Evolutionary conservation across 2,329 filamentous ascomycete species (phyloP), one percentile per base, ranked within the genome.

Genomic region (Fusarium agapanthi): DNA sequence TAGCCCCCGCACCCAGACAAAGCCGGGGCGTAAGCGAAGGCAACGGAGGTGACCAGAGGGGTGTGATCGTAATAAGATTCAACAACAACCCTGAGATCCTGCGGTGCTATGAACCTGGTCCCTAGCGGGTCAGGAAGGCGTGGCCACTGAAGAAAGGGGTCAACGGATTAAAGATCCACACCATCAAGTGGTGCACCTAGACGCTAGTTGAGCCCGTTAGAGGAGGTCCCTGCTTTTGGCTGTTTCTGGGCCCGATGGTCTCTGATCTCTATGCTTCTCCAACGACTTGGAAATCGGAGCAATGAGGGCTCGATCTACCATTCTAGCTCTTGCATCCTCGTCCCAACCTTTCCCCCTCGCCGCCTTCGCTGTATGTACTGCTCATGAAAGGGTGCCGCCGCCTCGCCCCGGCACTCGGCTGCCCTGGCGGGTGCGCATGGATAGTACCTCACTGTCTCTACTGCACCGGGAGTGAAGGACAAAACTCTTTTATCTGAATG

Each of bases 261-360:
- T 78, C 73, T 78, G 79, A 80, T 80, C 77, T 50, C 67, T 38
- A 65, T 34, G 60, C 51, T 67, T 68, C 73, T 75, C 74, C 75
- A 70, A 35, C 48, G 66, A 51, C 72, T 60, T 80, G 74, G 71
- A 69, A 75, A 82, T 82, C 80, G 81, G 75, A 72, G 77, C 80
- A 81, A 80, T 80, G 70, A 76, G 79, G 61, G 72, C 62, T 56
- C 60, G 65, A 81, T 81, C 78, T 79, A 53, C n/a, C 41, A 63
- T 79, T 75, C 61, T 54, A 65, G 50, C 64, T 72, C 60, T 71
- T 57, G 62, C 56, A 71, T 68, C 63, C 61, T 67, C 70, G 50
- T 71, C 54, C 61, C 63, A 71, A n/a, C 20, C 40, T 22, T 44
- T 43, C 59, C 55, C 53, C 63, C 56, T 63, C 71, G 67, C 70